phyloP scores from a whole-genome alignment of 495 filamentous ascomycete genomes.

The Penicillium soppii region DNA sequence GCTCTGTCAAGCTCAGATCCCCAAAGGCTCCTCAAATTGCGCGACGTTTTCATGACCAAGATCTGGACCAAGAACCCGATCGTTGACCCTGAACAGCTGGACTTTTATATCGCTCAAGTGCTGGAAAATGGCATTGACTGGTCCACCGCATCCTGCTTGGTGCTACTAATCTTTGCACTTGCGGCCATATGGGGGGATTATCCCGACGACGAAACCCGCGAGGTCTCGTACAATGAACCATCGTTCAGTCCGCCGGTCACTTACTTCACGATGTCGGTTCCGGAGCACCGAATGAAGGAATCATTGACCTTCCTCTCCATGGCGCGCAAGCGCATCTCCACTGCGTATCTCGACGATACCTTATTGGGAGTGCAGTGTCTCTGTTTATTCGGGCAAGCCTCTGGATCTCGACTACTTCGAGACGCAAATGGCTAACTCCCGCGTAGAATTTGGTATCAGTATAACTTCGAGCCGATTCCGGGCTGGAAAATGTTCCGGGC shows the following conservation, averaged over 20 bases:
- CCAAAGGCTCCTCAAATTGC: conserved; percentile 25
- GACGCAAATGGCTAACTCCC: not conserved
- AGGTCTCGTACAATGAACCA: conserved; percentile 17
- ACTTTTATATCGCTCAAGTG: conserved; percentile 22
- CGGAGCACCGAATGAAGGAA: conserved; percentile 25
- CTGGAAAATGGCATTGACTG: conserved; percentile 32
- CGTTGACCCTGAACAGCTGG: conserved; percentile 25
- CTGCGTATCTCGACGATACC: conserved; percentile 32
- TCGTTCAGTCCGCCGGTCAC: conserved; percentile 15
- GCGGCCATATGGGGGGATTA: conserved; percentile 37
- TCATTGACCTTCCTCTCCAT: conserved; percentile 31
- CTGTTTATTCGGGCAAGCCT: conserved; percentile 35
- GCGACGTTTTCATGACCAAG: conserved; percentile 28
- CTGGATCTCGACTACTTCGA: not conserved
- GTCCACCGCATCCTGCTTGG: conserved; percentile 33
- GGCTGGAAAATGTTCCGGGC: conserved; percentile 41
- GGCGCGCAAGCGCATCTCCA: conserved; percentile 34
- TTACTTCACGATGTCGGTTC: conserved; percentile 22
- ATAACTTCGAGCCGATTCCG: conserved; percentile 37
- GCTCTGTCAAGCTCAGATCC: conserved; percentile 20
- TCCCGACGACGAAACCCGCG: conserved; percentile 27
- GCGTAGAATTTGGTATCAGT: conserved; percentile 40
- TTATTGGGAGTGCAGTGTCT: conserved; percentile 37
- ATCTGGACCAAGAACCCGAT: conserved; percentile 33
- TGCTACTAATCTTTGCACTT: conserved; percentile 36